phyloP scores from a whole-genome alignment of 805 yeast species.

The Candida sanyiensis region DNA sequence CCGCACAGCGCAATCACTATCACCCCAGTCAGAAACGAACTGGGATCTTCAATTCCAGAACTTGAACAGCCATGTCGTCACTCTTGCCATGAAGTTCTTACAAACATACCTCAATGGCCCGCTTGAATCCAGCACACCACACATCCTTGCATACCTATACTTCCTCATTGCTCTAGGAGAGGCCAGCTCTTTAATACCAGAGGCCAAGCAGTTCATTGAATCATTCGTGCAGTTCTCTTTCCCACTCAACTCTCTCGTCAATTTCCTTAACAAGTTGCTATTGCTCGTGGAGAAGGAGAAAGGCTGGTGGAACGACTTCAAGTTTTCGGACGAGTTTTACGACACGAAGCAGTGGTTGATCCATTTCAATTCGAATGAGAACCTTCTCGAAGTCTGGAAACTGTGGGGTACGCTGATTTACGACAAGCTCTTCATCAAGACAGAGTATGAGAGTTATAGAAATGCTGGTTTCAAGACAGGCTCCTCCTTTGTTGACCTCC shows the following conservation, averaged over 20 bases:
- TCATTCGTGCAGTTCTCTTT: slow-evolving; percentile 50
- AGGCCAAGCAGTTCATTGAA: slow-evolving; percentile 40
- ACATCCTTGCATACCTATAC: slow-evolving; percentile 71
- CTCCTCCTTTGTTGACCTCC: slow-evolving; percentile 49
- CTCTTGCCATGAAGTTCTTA: slow-evolving; percentile 62
- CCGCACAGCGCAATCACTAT: slow-evolving; percentile 1
- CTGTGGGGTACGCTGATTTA: slow-evolving; percentile 85
- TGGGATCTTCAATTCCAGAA: slow-evolving; percentile 9
- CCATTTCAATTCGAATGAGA: slow-evolving; percentile 53
- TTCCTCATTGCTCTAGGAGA: slow-evolving; percentile 61
- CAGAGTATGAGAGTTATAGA: slow-evolving; percentile 42
- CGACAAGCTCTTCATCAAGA: slow-evolving; percentile 50
- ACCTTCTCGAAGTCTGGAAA: slow-evolving; percentile 72
- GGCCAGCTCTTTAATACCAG: slow-evolving; percentile 42
- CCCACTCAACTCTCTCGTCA: slow-evolving; percentile 65
- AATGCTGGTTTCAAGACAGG: slow-evolving; percentile 55
- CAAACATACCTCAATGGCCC: slow-evolving; percentile 68
- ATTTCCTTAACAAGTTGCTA: slow-evolving; percentile 56
- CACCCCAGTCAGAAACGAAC: not conserved
- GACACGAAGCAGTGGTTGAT: slow-evolving; percentile 30
- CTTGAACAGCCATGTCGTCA: slow-evolving; percentile 48
- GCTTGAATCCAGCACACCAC: slow-evolving; percentile 58
- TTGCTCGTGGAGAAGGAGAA: slow-evolving; percentile 24
- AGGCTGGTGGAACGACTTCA: slow-evolving; percentile 13
- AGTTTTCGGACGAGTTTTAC: slow-evolving; percentile 18